Base-by-base conservation (phyloP, 495 filamentous ascomycete genomes). In the Hypomontagnella monticulosa region DNA sequence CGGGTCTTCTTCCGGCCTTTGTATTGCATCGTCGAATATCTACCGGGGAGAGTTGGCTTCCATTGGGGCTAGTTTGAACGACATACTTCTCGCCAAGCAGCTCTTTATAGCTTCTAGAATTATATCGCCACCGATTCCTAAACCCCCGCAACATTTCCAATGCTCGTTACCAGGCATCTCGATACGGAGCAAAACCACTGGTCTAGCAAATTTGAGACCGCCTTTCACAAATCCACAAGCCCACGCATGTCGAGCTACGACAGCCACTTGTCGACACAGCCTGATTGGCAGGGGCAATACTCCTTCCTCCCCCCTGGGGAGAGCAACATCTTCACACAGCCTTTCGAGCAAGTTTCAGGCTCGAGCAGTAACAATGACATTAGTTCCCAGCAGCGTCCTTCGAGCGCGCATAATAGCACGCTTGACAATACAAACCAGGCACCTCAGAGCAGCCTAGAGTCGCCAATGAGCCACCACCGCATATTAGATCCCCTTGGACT, bases 181-280 rank as follows among this genome's bases (percentile, higher is more conserved):
- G 80, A 82, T 69, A 79, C 82, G 74, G 83, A 83, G 78, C 82
- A 81, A 75, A 83, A 75, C 75, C 79, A 80, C 78, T 86, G 83
- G 83, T 83, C 83, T 72, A 82, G 78, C 78, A 86, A 84, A 77
- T 81, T 83, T 67, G 81, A 83, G 73, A 79, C 77, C 69, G 67
- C 78, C 63, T 83, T 82, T 72, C 76, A 79, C 57, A 82, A 81
- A 69, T 64, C 81, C 48, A 74, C 80, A 61, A 77, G 75, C 75
- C 75, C 80, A 82, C 84, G 84, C 78, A 86, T 86, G 84, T 85
- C 84, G 81, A 84, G 80, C 80, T 78, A 82, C 73, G 80, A 81
- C 75, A 57, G 78, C 56, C 79, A 77, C 56, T 69, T 80, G 54
- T 71, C 80, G 69, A 81, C 84, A 75, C 83, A 85, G 81, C 79